phyloP scores from a whole-genome alignment of 176 grass and related monocot genomes.

The Melocanna baccifera region DNA sequence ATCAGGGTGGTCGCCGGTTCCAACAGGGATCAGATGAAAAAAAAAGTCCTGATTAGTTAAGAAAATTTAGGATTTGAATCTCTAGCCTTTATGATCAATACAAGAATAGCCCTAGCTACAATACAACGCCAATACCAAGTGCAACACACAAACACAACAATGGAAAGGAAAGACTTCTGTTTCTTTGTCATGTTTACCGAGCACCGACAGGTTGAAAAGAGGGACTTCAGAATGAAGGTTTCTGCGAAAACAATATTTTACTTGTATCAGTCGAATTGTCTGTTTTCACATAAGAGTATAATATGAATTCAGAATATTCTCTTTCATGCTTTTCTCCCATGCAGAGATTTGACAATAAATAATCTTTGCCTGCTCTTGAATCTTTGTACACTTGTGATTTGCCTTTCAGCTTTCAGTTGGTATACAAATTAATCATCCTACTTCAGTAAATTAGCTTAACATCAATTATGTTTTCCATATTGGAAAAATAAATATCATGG shows the following conservation, averaged over 20 bases:
- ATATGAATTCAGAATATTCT: background rate
- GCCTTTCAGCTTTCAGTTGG: background rate
- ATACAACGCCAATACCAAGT: background rate
- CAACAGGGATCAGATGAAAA: slow-evolving; percentile 4
- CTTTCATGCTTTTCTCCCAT: background rate
- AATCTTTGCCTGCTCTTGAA: background rate
- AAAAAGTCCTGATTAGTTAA: background rate
- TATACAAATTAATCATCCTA: background rate
- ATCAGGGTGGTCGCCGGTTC: too few relatives aligned
- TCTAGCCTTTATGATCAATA: background rate
- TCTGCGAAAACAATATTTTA: background rate
- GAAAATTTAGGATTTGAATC: background rate
- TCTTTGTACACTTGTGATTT: background rate
- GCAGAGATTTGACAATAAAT: background rate
- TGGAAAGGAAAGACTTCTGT: background rate
- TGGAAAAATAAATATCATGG: background rate
- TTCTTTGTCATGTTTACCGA: background rate
- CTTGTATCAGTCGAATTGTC: background rate
- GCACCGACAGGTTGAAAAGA: background rate
- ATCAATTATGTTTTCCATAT: background rate
- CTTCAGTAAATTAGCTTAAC: background rate
- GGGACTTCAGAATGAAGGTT: background rate
- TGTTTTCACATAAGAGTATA: background rate
- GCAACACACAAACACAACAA: background rate
- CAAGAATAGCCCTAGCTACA: background rate